Evolutionary conservation across 2,329 filamentous ascomycete genomes (phyloP), one percentile per base, ranked within the genome.

Genomic region (Lachnellula occidentalis): DNA sequence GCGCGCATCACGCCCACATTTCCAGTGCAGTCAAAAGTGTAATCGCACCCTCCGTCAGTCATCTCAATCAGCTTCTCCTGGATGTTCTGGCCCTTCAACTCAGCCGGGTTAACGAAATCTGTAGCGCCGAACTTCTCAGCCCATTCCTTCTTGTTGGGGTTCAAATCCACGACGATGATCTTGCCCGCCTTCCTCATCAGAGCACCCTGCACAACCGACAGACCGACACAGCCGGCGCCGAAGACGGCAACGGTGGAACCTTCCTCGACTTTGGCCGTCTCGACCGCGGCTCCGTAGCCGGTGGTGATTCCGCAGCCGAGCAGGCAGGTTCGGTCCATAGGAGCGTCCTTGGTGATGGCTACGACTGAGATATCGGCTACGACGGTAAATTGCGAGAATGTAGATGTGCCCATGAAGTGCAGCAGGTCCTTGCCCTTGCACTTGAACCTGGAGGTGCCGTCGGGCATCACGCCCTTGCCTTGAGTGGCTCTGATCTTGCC

Each of bases 331-430:
- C 90, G 86, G 80, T 99, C 94, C 85, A 96, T 95, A 58, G 90
- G 88, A 14, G 94, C 94, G 67, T 95, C 85, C 57, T 83, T 81
- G 66, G 92, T 92, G 64, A 99, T 91, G 59, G 92, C 88, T 27
- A 99, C 94, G 55, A 96, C 94, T 48, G 92, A 96, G 75, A 99
- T 97, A 73, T 99, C 94, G 72, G 94, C 92, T 37, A 99, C 90
- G 61, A 99, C 94, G 55, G 94, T 97, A 78, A 95, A 99, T 77
- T 99, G 94, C 34, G 90, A 95, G 80, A 99, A 99, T 66, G 94
- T 99, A 37, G 92, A 96, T 54, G 90, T 96, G 68, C 94, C 94
- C 94, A 99, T 99, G 79, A 97, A 99, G 78, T 97, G 94, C 56
- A 97, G 84, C 58, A 99, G 81, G 67, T 95, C 88, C 77, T 96